These are phyloP conservation scores for Cyclocybe cylindracea DNA, from an alignment of 768 basidiomycete species.

Conservation along the genomic window DNA sequence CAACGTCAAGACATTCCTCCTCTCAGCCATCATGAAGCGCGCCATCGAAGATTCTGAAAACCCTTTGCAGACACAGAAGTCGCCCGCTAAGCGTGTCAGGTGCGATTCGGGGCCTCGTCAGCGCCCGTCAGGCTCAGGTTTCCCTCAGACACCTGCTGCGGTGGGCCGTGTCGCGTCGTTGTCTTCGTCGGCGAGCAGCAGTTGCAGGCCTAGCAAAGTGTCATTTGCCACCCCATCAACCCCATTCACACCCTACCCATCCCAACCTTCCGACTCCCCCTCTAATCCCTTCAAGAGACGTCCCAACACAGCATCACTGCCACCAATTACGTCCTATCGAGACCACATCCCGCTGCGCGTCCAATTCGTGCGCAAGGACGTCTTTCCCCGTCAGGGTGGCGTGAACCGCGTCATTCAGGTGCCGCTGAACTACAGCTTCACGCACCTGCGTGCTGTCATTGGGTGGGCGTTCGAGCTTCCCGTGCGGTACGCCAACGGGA, in stretches of 20 bases:
- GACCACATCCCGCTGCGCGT: conserved; percentile 67
- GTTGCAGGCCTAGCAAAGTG: background rate
- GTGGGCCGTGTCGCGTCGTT: background rate
- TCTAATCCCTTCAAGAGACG: conserved; percentile 60
- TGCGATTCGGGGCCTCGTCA: background rate
- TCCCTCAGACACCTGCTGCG: conserved; percentile 5
- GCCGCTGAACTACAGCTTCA: conserved; percentile 69
- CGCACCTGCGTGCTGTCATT: conserved; percentile 62
- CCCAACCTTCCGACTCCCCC: conserved; percentile 64
- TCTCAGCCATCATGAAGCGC: conserved; percentile 10
- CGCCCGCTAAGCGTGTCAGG: conserved; percentile 5
- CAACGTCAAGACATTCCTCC: background rate
- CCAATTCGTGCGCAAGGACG: conserved; percentile 46
- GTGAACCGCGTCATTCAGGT: conserved; percentile 69
- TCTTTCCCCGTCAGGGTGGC: conserved; percentile 41
- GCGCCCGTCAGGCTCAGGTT: background rate
- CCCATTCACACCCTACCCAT: conserved; percentile 43
- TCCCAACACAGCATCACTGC: conserved; percentile 35
- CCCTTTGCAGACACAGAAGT: background rate
- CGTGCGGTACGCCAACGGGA: conserved; percentile 11
- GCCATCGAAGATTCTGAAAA: background rate
- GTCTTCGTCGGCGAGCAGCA: conserved; percentile 6
- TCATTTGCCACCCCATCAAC: conserved; percentile 17
- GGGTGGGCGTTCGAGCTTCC: conserved; percentile 55
- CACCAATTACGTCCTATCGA: conserved; percentile 48